These are phyloP conservation scores for Ilex aquifolium DNA, from an alignment of 257 asterid genomes.

Conservation along the genomic window DNA sequence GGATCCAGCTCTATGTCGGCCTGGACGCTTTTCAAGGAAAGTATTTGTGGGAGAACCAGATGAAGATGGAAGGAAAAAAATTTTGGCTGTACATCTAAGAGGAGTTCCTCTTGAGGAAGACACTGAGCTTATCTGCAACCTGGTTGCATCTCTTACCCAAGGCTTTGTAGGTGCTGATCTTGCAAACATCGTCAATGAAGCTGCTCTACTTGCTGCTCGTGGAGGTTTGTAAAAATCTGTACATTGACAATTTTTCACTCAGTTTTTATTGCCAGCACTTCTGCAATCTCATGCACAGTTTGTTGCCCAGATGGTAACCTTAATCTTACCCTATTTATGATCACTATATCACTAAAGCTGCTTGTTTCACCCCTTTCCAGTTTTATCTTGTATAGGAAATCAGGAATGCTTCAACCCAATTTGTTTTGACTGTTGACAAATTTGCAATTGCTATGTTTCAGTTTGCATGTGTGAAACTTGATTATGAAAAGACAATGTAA, in stretches of 20 bases:
- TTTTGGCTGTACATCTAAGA: slow-evolving; percentile 81
- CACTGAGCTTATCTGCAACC: slow-evolving; percentile 56
- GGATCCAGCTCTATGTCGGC: slow-evolving; percentile 95
- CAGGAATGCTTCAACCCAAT: too few relatives aligned
- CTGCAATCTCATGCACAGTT: too few relatives aligned
- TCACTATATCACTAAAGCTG: too few relatives aligned
- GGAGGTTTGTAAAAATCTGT: slow-evolving; percentile 52
- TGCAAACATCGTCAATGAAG: slow-evolving; percentile 88
- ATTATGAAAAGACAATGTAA: too few relatives aligned
- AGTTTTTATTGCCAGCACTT: too few relatives aligned
- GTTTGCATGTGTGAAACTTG: too few relatives aligned
- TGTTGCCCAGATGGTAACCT: too few relatives aligned
- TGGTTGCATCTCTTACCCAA: slow-evolving; percentile 83
- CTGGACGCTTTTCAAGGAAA: slow-evolving; percentile 96
- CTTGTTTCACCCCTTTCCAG: too few relatives aligned
- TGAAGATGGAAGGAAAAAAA: slow-evolving; percentile 88
- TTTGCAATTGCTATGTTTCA: too few relatives aligned
- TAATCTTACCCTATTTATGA: too few relatives aligned
- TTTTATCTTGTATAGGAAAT: too few relatives aligned
- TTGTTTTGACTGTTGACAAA: too few relatives aligned
- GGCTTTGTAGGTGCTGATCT: slow-evolving; percentile 97
- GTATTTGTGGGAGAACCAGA: slow-evolving; percentile 94
- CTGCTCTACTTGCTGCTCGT: slow-evolving; percentile 95
- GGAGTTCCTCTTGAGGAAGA: slow-evolving; percentile 93
- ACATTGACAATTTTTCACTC: not conserved